These are phyloP conservation scores for Aegle marmelos DNA, from an alignment of 345 rosid species.

Conservation along the genomic window DNA sequence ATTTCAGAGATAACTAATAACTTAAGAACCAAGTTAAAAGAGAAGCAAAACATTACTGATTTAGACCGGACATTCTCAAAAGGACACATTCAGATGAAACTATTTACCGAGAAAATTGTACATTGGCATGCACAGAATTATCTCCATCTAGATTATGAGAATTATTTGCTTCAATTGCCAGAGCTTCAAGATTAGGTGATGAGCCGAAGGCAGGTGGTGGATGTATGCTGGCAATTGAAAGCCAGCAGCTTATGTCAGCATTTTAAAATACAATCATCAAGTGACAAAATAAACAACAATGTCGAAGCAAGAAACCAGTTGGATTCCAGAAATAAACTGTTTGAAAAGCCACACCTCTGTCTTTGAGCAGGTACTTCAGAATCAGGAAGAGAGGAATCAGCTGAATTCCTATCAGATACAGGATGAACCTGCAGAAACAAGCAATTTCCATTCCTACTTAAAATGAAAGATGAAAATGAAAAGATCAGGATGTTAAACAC, in stretches of 20 bases:
- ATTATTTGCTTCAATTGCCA: conserved; percentile 61
- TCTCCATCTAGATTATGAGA: conserved; percentile 55
- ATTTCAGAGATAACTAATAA: background rate
- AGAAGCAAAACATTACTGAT: background rate
- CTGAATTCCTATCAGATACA: conserved; percentile 39
- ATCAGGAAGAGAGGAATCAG: conserved; percentile 34
- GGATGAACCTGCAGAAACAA: conserved; percentile 66
- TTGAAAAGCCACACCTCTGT: conserved; percentile 45
- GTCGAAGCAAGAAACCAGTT: background rate
- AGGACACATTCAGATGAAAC: conserved; percentile 13
- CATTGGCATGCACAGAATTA: conserved; percentile 73
- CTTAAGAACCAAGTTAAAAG: background rate
- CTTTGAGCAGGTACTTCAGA: conserved; percentile 35
- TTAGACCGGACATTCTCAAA: background rate
- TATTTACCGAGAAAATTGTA: conserved; percentile 58
- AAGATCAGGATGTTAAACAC: background rate
- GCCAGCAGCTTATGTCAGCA: conserved; percentile 18
- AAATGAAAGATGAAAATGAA: background rate
- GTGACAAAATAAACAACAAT: background rate
- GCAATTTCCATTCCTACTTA: conserved; percentile 13
- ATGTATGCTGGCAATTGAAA: conserved; percentile 64
- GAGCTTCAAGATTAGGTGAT: conserved; percentile 91
- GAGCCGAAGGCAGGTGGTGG: conserved; percentile 99
- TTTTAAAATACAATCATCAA: conserved; percentile 6
- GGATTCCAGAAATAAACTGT: background rate